Percentiles rank a stretch among this genome's conserved stretches.
These are phyloP conservation scores for Trichoderma sp. DNA, from an alignment of 2,329 filamentous ascomycete species.

Conservation along the genomic window DNA sequence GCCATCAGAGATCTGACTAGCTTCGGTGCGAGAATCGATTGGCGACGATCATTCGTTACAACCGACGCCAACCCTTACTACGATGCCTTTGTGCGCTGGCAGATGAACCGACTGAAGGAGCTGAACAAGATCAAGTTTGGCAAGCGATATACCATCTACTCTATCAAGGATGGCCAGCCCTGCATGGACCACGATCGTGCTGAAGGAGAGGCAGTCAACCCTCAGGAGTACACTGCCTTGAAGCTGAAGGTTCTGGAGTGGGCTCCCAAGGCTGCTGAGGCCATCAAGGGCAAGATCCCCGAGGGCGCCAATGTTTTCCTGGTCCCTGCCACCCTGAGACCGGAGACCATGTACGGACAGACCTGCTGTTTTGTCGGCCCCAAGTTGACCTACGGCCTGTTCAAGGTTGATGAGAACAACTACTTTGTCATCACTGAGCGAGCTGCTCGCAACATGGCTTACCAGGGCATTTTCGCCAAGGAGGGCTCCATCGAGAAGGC, in stretches of 20 bases:
- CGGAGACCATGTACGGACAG: conserved; percentile 99
- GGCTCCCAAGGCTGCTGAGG: conserved; percentile 70
- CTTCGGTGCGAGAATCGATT: conserved; percentile 86
- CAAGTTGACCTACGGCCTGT: conserved; percentile 84
- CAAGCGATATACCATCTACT: conserved; percentile 88
- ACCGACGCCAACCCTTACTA: conserved; percentile 97
- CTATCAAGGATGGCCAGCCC: conserved; percentile 45
- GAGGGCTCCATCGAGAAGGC: conserved; percentile 75
- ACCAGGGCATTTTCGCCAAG: conserved; percentile 78
- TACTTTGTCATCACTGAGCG: conserved; percentile 83
- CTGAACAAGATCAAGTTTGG: conserved; percentile 91
- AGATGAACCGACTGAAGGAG: conserved; percentile 90
- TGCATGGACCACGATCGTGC: conserved; percentile 49
- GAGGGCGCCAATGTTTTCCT: conserved; percentile 79
- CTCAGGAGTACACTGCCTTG: conserved; percentile 88
- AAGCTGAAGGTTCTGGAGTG: conserved; percentile 91
- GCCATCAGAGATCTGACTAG: conserved; percentile 71
- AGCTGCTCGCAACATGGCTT: conserved; percentile 93
- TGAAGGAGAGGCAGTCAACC: conserved; percentile 53
- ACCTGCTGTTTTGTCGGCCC: conserved; percentile 94
- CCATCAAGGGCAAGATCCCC: conserved; percentile 74
- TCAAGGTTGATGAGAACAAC: conserved; percentile 72
- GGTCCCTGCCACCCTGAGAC: conserved; percentile 84
- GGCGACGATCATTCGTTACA: conserved; percentile 88
- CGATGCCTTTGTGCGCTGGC: conserved; percentile 92